Evolutionary conservation across 768 basidiomycete genomes (phyloP).

Genomic region (Suillus weaverae): DNA sequence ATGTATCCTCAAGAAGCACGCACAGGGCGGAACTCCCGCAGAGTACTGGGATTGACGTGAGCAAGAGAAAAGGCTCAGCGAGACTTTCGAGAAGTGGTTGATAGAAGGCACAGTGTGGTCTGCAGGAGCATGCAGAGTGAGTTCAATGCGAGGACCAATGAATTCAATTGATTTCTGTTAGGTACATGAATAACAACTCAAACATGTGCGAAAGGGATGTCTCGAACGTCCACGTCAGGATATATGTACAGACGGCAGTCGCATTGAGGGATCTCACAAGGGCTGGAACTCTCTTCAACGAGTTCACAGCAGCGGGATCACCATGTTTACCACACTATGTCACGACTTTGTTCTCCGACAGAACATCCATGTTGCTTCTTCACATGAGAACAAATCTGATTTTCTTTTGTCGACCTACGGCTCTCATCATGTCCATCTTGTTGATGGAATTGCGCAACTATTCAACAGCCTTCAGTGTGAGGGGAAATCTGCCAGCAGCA

Average conservation of each 20-base stretch:
- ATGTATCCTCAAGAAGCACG: constrained; percentile 10
- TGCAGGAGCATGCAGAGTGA: constrained; percentile 18
- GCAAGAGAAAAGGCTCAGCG: constrained; percentile 17
- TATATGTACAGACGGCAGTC: constrained; percentile 21
- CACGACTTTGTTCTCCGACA: constrained; percentile 25
- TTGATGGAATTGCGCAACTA: constrained; percentile 15
- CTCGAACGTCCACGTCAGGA: too few species aligned
- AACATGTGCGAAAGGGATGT: too few species aligned
- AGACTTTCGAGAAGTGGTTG: constrained; percentile 17
- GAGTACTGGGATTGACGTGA: constrained; percentile 19
- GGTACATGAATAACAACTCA: too few species aligned
- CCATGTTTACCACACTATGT: constrained; percentile 12
- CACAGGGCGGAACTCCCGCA: constrained; percentile 5
- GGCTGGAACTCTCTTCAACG: constrained; percentile 27
- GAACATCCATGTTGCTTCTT: constrained; percentile 18
- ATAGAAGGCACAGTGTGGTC: constrained; percentile 17
- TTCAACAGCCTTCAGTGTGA: constrained; percentile 12
- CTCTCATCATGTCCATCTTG: constrained; percentile 26
- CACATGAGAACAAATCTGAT: neutral
- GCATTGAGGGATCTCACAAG: constrained; percentile 31
- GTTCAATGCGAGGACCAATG: neutral
- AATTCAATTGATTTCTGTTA: too few species aligned
- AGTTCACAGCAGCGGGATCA: constrained; percentile 24
- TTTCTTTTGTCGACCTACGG: constrained; percentile 20
- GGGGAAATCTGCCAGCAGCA: neutral